phyloP scores from a whole-genome alignment of 495 filamentous ascomycete genomes.

The Trichocladium antarcticum region DNA sequence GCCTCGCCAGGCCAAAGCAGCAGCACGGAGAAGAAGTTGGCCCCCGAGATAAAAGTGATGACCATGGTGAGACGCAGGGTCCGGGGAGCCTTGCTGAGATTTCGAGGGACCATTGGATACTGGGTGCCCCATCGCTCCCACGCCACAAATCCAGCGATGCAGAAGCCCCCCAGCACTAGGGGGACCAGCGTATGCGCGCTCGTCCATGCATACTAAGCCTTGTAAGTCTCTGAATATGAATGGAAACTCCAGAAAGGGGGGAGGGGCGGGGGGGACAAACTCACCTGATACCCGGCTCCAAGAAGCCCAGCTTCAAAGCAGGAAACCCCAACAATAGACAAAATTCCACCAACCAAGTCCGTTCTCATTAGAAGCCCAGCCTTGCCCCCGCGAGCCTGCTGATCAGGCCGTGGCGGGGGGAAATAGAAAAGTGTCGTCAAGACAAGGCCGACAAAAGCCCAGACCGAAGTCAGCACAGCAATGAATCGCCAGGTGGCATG shows the following conservation, averaged over 20 bases:
- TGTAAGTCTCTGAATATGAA: not conserved
- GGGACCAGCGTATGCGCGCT: constrained; percentile 38
- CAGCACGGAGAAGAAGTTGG: constrained; percentile 64
- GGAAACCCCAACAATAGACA: constrained; percentile 54
- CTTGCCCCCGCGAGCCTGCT: constrained; percentile 36
- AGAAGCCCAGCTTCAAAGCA: constrained; percentile 56
- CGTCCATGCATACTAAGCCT: constrained; percentile 25
- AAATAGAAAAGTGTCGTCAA: constrained; percentile 55
- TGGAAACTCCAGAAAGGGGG: too few relatives aligned
- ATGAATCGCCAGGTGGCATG: constrained; percentile 53
- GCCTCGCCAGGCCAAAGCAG: constrained; percentile 67
- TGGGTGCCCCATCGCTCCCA: constrained; percentile 55
- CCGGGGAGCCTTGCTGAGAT: constrained; percentile 51
- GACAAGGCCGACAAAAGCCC: constrained; percentile 51
- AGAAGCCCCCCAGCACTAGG: constrained; percentile 47
- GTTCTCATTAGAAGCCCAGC: constrained; percentile 45
- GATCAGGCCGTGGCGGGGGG: constrained; percentile 50
- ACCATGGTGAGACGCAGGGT: constrained; percentile 53
- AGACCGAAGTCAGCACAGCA: constrained; percentile 48
- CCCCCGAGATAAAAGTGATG: constrained; percentile 63
- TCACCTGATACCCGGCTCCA: constrained; percentile 53
- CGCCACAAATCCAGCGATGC: constrained; percentile 44
- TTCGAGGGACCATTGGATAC: constrained; percentile 55
- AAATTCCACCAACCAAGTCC: constrained; percentile 56
- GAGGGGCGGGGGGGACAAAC: too few relatives aligned